Evolutionary conservation across 106 monocot species (phyloP).

Genomic region (Dendrobium officinale): DNA sequence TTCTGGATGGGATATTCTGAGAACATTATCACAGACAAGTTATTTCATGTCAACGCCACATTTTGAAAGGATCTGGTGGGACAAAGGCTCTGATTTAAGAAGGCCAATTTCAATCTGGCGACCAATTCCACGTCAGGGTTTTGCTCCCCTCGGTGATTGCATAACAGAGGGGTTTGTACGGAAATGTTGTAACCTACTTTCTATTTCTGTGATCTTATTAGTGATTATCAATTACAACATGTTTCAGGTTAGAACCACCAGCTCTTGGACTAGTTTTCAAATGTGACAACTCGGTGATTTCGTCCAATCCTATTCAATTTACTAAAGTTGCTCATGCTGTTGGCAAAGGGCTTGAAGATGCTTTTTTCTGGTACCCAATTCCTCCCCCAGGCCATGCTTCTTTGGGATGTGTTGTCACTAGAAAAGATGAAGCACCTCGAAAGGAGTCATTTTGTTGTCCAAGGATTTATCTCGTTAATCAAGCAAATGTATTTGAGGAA

Average conservation of each 20-base stretch:
- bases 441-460: slow-evolving; percentile 82
- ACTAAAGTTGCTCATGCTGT: slow-evolving; percentile 69
- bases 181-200: neutral
- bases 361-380: slow-evolving; percentile 87
- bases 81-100: slow-evolving; percentile 68
- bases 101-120: slow-evolving; percentile 85
- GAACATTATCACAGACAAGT: slow-evolving; percentile 57
- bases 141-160: slow-evolving; percentile 84
- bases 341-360: slow-evolving; percentile 74
- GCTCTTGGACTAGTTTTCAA: slow-evolving; percentile 79
- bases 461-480: slow-evolving; percentile 75
- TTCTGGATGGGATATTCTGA: slow-evolving; percentile 76
- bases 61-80: slow-evolving; percentile 99
- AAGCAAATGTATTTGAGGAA: slow-evolving; percentile 55
- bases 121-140: slow-evolving; percentile 58
- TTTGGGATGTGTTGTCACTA: slow-evolving; percentile 82
- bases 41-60: slow-evolving; percentile 77
- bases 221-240: slow-evolving; percentile 4
- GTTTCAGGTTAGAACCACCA: slow-evolving; percentile 82
- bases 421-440: slow-evolving; percentile 58
- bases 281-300: slow-evolving; percentile 51
- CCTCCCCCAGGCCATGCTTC: slow-evolving; percentile 95
- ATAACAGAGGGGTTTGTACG: slow-evolving; percentile 74
- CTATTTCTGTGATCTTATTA: neutral
- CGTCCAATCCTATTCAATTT: slow-evolving; percentile 75